A percentile compares a stretch with the other conserved stretches of the same genome.
phyloP scores from a whole-genome alignment of 1,284 basidiomycete genomes.

The Cutaneotrichosporon cavernicola region DNA sequence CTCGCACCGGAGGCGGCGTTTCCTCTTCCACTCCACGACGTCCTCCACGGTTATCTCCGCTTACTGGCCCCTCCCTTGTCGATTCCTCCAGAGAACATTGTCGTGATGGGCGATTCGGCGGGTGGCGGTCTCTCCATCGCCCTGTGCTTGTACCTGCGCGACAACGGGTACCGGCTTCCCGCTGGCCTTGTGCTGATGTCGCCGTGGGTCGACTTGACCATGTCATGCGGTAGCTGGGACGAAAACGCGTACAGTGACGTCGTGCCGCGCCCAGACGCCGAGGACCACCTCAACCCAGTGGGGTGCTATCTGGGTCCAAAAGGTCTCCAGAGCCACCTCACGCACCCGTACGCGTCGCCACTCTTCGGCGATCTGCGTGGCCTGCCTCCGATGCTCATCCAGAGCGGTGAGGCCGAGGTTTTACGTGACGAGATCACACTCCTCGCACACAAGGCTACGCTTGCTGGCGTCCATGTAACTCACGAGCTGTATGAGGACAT shows the following conservation, averaged over 20 bases:
- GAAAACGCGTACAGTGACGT: slow-evolving; percentile 81
- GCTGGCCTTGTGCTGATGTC: slow-evolving; percentile 81
- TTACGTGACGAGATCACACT: slow-evolving; percentile 88
- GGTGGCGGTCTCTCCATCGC: slow-evolving; percentile 87
- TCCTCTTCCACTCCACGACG: slow-evolving; percentile 90
- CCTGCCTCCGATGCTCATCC: slow-evolving; percentile 86
- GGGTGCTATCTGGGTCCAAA: slow-evolving; percentile 84
- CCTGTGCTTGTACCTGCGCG: slow-evolving; percentile 85
- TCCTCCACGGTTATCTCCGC: slow-evolving; percentile 80
- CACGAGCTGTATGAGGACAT: slow-evolving; percentile 93
- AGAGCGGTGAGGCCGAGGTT: slow-evolving; percentile 91
- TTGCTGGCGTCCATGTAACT: slow-evolving; percentile 81
- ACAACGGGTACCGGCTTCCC: slow-evolving; percentile 76
- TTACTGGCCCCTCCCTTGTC: slow-evolving; percentile 77
- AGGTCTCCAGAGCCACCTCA: slow-evolving; percentile 74
- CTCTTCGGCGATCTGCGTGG: slow-evolving; percentile 88
- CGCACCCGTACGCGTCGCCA: slow-evolving; percentile 93
- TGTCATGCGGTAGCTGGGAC: slow-evolving; percentile 97
- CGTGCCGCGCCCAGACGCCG: slow-evolving; percentile 69
- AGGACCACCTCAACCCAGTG: slow-evolving; percentile 90
- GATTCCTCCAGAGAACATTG: slow-evolving; percentile 85
- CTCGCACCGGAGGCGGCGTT: slow-evolving; percentile 92
- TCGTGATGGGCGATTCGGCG: slow-evolving; percentile 87
- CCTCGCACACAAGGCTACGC: slow-evolving; percentile 88
- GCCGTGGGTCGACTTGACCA: slow-evolving; percentile 92